phyloP scores from a whole-genome alignment of 805 yeast genomes.

The Monosporozyma siamensis region DNA sequence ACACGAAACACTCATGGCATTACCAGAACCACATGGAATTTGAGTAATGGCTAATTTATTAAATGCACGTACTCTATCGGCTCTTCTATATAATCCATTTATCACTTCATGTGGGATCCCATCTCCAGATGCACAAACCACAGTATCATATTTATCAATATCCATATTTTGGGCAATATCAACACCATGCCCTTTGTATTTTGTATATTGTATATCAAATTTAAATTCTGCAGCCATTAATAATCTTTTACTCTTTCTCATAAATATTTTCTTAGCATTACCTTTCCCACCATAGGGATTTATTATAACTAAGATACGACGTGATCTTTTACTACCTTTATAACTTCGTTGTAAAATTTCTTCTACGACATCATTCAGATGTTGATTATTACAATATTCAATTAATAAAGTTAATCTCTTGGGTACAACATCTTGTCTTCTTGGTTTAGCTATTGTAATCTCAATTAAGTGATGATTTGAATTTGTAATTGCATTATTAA shows the following conservation, averaged over 20 bases:
- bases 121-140: constrained; percentile 92
- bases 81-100: constrained; percentile 68
- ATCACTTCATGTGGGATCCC: constrained; percentile 93
- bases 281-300: constrained; percentile 93
- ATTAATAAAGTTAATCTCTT: constrained; percentile 26
- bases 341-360: constrained; percentile 34
- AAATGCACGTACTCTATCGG: constrained; percentile 58
- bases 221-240: constrained; percentile 58
- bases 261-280: constrained; percentile 51
- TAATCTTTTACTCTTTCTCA: constrained; percentile 54
- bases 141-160: constrained; percentile 53
- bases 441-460: constrained; percentile 31
- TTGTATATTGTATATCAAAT: constrained; percentile 50
- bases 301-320: constrained; percentile 56
- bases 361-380: constrained; percentile 19
- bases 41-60: constrained; percentile 63
- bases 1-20: constrained; percentile 79
- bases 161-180: constrained; percentile 56
- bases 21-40: constrained; percentile 94
- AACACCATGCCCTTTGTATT: constrained; percentile 62
- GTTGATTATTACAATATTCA: constrained; percentile 9
- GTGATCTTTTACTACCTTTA: constrained; percentile 31
- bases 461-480: constrained; percentile 19
- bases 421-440: constrained; percentile 31
- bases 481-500: not conserved